These are phyloP conservation scores for Amanita molliuscula DNA, from an alignment of 768 basidiomycete genomes.

Conservation along the genomic window DNA sequence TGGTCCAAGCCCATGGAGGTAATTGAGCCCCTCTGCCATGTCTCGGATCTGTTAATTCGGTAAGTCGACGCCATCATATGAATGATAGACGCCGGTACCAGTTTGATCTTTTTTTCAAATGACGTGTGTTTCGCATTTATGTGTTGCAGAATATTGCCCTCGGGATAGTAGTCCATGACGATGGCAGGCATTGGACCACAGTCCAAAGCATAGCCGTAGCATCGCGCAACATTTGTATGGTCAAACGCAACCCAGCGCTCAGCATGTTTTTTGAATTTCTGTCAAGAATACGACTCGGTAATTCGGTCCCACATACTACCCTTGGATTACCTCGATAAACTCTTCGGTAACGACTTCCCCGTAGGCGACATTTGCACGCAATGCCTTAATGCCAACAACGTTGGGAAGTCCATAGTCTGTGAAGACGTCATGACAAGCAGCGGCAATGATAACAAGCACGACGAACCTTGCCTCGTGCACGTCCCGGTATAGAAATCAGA, in stretches of 20 bases:
- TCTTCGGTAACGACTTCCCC: too few relatives aligned
- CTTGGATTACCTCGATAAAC: too few relatives aligned
- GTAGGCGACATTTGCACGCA: too few relatives aligned
- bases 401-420: too few relatives aligned
- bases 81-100: too few relatives aligned
- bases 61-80: too few relatives aligned
- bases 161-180: not conserved
- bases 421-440: too few relatives aligned
- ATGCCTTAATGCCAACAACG: too few relatives aligned
- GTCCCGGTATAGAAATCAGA: too few relatives aligned
- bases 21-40: not conserved
- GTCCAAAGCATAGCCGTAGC: not conserved
- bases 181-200: not conserved
- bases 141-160: not conserved
- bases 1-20: not conserved
- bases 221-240: not conserved
- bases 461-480: too few relatives aligned
- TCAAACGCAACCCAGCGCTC: not conserved
- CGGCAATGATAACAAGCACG: too few relatives aligned
- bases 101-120: not conserved
- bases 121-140: not conserved
- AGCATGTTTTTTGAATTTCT: not conserved
- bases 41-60: not conserved
- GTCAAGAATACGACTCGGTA: not conserved
- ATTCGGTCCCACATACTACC: too few relatives aligned